Conservation (phyloP, 768 basidiomycete species). For the Russula ochroleuca region DNA sequence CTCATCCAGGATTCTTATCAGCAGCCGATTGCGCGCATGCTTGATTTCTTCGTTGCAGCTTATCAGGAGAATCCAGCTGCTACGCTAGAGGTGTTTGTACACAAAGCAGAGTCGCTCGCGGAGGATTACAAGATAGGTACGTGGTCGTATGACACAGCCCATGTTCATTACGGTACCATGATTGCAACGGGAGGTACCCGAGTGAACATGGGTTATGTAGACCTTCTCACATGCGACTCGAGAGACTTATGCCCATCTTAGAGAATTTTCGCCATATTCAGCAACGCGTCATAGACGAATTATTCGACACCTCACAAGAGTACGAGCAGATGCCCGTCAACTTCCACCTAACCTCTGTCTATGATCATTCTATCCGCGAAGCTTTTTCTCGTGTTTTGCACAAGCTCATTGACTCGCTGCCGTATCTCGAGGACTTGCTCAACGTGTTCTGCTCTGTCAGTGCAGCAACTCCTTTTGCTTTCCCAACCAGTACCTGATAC, state of each 20-base stretch:
- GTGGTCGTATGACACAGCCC: constrained; percentile 30
- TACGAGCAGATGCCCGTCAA: constrained; percentile 75
- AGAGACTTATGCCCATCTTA: constrained; percentile 33
- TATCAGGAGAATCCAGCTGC: constrained; percentile 71
- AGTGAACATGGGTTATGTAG: background rate
- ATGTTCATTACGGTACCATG: background rate
- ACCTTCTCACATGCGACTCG: background rate
- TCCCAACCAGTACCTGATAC: background rate
- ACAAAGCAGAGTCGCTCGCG: constrained; percentile 88
- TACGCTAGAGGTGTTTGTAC: constrained; percentile 87
- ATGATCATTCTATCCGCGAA: constrained; percentile 87
- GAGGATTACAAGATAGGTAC: constrained; percentile 89
- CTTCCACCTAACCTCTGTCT: constrained; percentile 89
- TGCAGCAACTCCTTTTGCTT: background rate
- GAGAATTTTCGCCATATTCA: constrained; percentile 92
- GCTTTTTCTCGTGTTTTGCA: constrained; percentile 89
- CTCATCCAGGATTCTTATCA: constrained; percentile 69
- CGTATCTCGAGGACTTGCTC: constrained; percentile 81
- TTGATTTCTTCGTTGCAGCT: constrained; percentile 75
- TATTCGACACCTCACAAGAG: constrained; percentile 70
- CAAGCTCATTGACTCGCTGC: constrained; percentile 78
- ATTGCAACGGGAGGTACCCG: no score
- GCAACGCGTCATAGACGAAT: constrained; percentile 77
- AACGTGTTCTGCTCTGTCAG: constrained; percentile 79
- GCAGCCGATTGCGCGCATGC: constrained; percentile 75